Base-by-base conservation (phyloP, 164 flowering plant genomes). In the Nelumbo lutea region DNA sequence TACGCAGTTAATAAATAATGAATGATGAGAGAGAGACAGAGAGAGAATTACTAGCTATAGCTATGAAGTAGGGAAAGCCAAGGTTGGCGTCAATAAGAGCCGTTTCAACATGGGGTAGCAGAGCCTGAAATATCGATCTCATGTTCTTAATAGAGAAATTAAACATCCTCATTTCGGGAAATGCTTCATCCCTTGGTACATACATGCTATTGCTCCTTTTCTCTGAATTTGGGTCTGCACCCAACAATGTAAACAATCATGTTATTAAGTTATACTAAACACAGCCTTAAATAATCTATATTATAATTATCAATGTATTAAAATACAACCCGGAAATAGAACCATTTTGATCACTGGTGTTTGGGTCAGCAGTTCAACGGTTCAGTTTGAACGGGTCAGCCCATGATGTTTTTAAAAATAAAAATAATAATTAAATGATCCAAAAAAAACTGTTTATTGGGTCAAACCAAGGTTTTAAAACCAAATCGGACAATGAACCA, bases 161-260 rank as follows among this genome's bases (percentile, higher is more conserved):
- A 10, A 62, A 0, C 42, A 64, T 51, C 84, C 90, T 91, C 63
- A 85, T 75, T 11, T 79, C 86, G 1, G 91, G 78, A 70, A 91
- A 91, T 1, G 76, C 64, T 57, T 91, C 97, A 51, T 91, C 97
- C 73, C 96, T 76, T 0, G 96, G 96, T 64, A 90, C 92, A 68
- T 87, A 90, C 1, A 80, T 56, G 38, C 1, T 52, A 45, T 44
- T 11, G 43, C 77, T 77, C 73, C 87, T 78, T 42, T 79, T 38
- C 75, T 90, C 93, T 1, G 59, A 42, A 11, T 42, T 15, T 15
- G 53, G 62, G 44, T 67, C 61, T 56, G 9, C 48, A 53, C 8
- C 61, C 42, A 66, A 10, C 13, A 62, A 62, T 42, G 5, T 42
- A 3, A 15, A 47, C 15, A n/a, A 62, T 2, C 10, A 46, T 11